Evolutionary conservation across 2,329 filamentous ascomycete genomes (phyloP).

Genomic region (Ophiostoma tasmaniense): DNA sequence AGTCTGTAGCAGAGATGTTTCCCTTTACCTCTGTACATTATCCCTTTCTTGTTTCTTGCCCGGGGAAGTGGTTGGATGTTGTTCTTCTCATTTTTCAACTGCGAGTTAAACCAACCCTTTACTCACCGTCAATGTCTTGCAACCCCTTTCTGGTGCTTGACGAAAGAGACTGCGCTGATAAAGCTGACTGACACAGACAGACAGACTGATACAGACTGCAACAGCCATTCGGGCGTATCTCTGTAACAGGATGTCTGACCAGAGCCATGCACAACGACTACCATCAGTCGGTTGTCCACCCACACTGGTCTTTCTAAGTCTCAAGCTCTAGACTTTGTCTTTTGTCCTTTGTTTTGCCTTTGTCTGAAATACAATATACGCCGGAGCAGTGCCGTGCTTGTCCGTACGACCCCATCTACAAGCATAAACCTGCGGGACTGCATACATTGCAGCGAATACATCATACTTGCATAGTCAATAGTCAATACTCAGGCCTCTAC

Average conservation of each 20-base stretch:
- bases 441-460: too few species aligned
- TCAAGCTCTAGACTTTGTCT: not conserved
- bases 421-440: not conserved
- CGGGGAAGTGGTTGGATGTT: not conserved
- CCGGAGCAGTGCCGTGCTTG: not conserved
- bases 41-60: not conserved
- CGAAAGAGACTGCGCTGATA: not conserved
- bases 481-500: too few species aligned
- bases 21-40: not conserved
- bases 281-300: not conserved
- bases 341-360: not conserved
- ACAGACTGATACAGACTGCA: not conserved
- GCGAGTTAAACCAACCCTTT: too few species aligned
- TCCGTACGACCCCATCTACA: not conserved
- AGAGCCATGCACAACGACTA: not conserved
- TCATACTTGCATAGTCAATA: too few species aligned
- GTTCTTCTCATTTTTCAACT: too few species aligned
- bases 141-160: not conserved
- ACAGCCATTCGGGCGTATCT: not conserved
- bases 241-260: not conserved
- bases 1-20: not conserved
- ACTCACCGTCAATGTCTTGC: not conserved
- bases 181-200: not conserved
- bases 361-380: not conserved
- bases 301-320: not conserved